Evolutionary conservation across 1,284 basidiomycete species (phyloP).

Genomic region (Cerioporus squamosus): DNA sequence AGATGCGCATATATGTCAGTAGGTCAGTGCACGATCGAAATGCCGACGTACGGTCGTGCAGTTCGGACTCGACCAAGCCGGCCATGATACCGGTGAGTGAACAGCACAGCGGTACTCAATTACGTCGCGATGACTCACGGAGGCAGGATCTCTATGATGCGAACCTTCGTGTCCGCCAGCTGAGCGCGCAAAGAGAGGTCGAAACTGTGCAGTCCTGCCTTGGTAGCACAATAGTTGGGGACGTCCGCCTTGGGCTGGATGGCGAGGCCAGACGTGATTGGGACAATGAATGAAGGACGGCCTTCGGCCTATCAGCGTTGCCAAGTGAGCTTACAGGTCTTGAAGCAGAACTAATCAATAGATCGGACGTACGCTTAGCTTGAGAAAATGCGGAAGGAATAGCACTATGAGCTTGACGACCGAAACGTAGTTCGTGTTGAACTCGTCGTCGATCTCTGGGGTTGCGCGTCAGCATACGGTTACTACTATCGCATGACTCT

Average conservation of each 20-base stretch:
- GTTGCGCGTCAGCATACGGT: neutral
- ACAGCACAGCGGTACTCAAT: neutral
- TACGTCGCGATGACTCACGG: slow-evolving; percentile 46
- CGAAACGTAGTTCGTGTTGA: slow-evolving; percentile 61
- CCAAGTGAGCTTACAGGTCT: neutral
- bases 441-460: slow-evolving; percentile 50
- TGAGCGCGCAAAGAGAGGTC: slow-evolving; percentile 52
- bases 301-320: slow-evolving; percentile 42
- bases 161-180: slow-evolving; percentile 53
- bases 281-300: slow-evolving; percentile 52
- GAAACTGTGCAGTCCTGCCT: slow-evolving; percentile 66
- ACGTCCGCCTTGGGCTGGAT: slow-evolving; percentile 48
- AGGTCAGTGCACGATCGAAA: neutral
- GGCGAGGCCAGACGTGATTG: slow-evolving; percentile 57
- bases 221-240: slow-evolving; percentile 61
- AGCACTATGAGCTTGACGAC: slow-evolving; percentile 53
- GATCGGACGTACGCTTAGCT: slow-evolving; percentile 49
- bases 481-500: too few relatives aligned
- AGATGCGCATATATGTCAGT: neutral
- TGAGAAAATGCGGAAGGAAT: slow-evolving; percentile 61
- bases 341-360: neutral
- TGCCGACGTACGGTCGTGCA: slow-evolving; percentile 56
- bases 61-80: slow-evolving; percentile 66
- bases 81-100: neutral
- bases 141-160: slow-evolving; percentile 63